Evolutionary conservation across 2,329 filamentous ascomycete species (phyloP).

Genomic region (Lecanicillium sp.): DNA sequence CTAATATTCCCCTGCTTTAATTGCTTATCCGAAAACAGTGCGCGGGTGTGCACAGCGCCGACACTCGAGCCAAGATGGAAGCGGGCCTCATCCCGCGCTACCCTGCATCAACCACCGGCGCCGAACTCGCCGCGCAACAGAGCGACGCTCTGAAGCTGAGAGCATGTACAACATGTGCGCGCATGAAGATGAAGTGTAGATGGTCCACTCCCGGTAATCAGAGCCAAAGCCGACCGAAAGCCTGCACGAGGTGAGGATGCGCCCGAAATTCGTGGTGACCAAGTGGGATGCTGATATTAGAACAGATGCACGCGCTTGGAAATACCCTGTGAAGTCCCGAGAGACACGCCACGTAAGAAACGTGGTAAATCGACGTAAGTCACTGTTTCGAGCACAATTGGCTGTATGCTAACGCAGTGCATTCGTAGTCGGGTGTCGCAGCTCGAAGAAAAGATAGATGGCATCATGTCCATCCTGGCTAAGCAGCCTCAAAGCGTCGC

Average conservation of each 20-base stretch:
- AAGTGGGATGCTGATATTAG: not conserved
- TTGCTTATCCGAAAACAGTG: too few species aligned
- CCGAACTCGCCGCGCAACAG: too few species aligned
- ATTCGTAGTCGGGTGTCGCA: slow-evolving; percentile 19
- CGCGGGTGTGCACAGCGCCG: too few species aligned
- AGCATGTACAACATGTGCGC: slow-evolving; percentile 3
- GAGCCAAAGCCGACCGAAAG: not conserved
- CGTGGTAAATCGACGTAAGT: slow-evolving; percentile 18
- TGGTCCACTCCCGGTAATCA: too few species aligned
- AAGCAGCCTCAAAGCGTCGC: slow-evolving; percentile 6
- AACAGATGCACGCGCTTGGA: slow-evolving; percentile 16
- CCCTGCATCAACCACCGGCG: too few species aligned
- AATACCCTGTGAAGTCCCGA: slow-evolving; percentile 16
- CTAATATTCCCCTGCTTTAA: not conserved
- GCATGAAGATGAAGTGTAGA: slow-evolving; percentile 6
- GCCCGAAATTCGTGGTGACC: not conserved
- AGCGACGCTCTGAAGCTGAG: slow-evolving; percentile 3
- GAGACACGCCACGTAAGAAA: slow-evolving; percentile 14
- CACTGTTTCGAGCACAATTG: not conserved
- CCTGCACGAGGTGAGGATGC: slow-evolving; percentile 5
- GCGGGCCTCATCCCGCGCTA: too few species aligned
- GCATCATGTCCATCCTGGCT: slow-evolving; percentile 20
- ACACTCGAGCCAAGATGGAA: too few species aligned
- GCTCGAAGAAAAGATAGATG: slow-evolving; percentile 22
- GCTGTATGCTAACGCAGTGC: slow-evolving; percentile 7